Base-by-base conservation (phyloP, 2,329 filamentous ascomycete species). In the Colletotrichum horii region DNA sequence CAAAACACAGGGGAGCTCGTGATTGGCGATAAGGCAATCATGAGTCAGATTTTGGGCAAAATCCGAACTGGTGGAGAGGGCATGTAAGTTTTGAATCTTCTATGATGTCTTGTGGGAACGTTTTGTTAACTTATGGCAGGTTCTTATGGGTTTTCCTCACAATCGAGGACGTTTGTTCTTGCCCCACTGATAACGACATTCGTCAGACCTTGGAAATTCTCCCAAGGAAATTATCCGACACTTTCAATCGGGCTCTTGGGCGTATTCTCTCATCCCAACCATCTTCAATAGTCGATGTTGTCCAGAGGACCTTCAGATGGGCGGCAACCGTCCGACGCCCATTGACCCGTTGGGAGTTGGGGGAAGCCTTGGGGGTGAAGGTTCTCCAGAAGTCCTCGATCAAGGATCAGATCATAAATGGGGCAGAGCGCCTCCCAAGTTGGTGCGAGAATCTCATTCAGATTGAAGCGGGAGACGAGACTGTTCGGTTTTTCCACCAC, bases 11-110 rank as follows among this genome's bases (percentile, higher is more conserved):
- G 14, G 6, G 2, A 22, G 11, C 8, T 62, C 4, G 14, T 15
- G 0, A 8, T 62, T 14, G 0, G n/a, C 0, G 19, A 36, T 12
- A 6, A 36, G 2, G 6, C 8, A 0, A 4, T 62, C 1, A n/a
- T 28, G n/a, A 0, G 6, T 1, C 0, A 38, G 0, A 36, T 64
- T 0, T 0, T 2, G 4, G 4, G 26, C 0, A 8, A 5, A 22
- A 12, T 64, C 0, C 22, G 0, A 3, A 1, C 1, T 0, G 60
- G 60, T 22, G 81, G 84, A 2, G 75, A 83, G 64, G 83, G 83
- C 62, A 85, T 85, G 84, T 85, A 78, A 70, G 82, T 22, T 32
- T 3, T 0, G 1, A 24, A 2, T 12, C 19, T 4, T 11, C 0
- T 15, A 15, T 19, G 4, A 3, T 26, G 0, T 38, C 0, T 15